These are phyloP conservation scores for Didymella segeticola DNA, from an alignment of 2,329 filamentous ascomycete genomes.

Conservation along the genomic window DNA sequence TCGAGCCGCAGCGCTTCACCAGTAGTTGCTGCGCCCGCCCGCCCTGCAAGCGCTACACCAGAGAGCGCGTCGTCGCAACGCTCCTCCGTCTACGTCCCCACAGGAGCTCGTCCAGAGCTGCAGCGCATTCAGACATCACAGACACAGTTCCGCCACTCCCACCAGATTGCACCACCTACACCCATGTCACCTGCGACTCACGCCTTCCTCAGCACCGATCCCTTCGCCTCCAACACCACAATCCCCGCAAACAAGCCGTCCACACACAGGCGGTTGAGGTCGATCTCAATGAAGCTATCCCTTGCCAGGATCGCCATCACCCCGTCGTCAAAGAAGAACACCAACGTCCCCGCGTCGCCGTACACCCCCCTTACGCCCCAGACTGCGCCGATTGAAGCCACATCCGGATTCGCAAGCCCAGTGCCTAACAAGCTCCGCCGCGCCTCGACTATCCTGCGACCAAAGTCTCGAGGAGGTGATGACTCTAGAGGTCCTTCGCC, in stretches of 20 bases:
- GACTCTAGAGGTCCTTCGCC: conserved; percentile 28
- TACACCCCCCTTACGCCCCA: conserved; percentile 43
- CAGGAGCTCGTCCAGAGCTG: conserved; percentile 26
- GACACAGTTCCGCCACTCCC: conserved; percentile 29
- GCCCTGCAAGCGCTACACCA: conserved; percentile 32
- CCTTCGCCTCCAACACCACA: conserved; percentile 40
- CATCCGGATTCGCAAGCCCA: conserved; percentile 24
- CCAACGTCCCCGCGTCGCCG: conserved; percentile 36
- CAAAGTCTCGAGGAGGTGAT: conserved; percentile 29
- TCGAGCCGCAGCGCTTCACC: conserved; percentile 38
- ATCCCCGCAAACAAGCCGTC: conserved; percentile 44
- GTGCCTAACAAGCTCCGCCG: conserved; percentile 38
- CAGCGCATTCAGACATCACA: conserved; percentile 25
- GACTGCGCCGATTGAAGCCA: conserved; percentile 39
- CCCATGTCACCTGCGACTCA: conserved; percentile 42
- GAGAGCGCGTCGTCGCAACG: conserved; percentile 25
- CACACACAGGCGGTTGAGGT: conserved; percentile 46
- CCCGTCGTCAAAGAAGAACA: conserved; percentile 42
- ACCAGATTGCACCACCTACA: conserved; percentile 35
- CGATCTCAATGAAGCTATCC: conserved; percentile 47
- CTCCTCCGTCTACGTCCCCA: conserved; percentile 38
- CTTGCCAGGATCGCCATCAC: conserved; percentile 48
- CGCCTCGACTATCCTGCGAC: conserved; percentile 40
- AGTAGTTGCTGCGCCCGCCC: conserved; percentile 26
- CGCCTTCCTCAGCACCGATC: conserved; percentile 49